phyloP scores from a whole-genome alignment of 202 grass and related monocot species.

The Tripidium arundinaceum region DNA sequence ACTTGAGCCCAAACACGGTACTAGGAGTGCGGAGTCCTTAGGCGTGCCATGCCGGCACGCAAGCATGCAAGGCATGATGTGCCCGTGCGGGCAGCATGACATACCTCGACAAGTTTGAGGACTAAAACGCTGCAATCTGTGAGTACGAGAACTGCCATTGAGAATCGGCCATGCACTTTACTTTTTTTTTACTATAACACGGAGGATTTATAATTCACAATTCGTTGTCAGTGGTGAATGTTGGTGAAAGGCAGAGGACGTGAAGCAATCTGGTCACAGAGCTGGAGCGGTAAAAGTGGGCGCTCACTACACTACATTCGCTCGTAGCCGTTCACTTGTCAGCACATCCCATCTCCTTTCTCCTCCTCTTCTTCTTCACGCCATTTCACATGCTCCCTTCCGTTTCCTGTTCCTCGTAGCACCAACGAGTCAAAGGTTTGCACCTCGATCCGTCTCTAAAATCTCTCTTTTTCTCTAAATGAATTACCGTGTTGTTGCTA shows the following conservation, averaged over 20 bases:
- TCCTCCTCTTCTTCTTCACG: neutral
- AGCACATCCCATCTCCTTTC: neutral
- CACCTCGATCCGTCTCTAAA: too few relatives aligned
- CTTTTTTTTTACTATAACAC: too few relatives aligned
- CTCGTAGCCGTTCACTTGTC: slow-evolving; percentile 13
- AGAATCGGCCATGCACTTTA: neutral
- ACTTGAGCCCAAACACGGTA: too few relatives aligned
- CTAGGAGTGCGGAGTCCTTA: too few relatives aligned
- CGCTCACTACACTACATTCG: slow-evolving; percentile 20
- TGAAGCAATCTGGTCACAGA: neutral
- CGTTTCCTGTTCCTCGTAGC: neutral
- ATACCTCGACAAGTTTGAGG: too few relatives aligned
- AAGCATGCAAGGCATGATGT: too few relatives aligned
- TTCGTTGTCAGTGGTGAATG: neutral
- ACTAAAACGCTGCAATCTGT: too few relatives aligned
- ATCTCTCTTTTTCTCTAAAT: too few relatives aligned
- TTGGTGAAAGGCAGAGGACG: neutral
- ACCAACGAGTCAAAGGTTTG: neutral
- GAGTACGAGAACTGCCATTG: neutral
- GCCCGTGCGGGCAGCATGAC: too few relatives aligned
- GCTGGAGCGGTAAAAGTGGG: slow-evolving; percentile 15
- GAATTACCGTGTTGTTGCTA: too few relatives aligned
- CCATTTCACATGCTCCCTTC: neutral
- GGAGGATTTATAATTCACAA: too few relatives aligned
- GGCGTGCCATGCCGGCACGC: too few relatives aligned